Evolutionary conservation across 768 basidiomycete species (phyloP).

Genomic region (Brasilioporus rufonigricans): DNA sequence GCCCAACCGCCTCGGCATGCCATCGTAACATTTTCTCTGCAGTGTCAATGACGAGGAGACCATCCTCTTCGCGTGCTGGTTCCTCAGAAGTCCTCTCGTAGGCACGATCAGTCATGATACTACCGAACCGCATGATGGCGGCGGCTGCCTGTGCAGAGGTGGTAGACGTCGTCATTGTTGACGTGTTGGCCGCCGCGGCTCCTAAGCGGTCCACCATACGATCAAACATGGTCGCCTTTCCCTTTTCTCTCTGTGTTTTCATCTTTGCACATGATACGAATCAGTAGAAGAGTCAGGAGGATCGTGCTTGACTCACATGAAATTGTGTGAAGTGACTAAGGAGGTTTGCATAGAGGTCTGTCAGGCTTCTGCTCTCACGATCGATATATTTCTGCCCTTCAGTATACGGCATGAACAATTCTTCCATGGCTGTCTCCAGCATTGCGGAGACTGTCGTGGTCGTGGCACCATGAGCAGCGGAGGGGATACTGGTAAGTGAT

Average conservation of each 20-base stretch:
- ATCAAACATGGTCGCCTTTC: constrained; percentile 81
- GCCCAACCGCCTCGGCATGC: constrained; percentile 96
- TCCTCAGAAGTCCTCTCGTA: constrained; percentile 63
- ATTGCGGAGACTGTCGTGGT: constrained; percentile 64
- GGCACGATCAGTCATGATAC: constrained; percentile 56
- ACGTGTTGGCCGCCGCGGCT: constrained; percentile 66
- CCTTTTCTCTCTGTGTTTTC: constrained; percentile 53
- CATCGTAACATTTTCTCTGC: constrained; percentile 93
- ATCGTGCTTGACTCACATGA: constrained; percentile 55
- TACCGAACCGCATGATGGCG: constrained; percentile 85
- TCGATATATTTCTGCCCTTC: constrained; percentile 93
- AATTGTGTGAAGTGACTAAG: constrained; percentile 79
- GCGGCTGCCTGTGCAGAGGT: constrained; percentile 85
- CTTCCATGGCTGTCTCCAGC: constrained; percentile 96
- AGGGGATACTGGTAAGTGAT: constrained; percentile 43
- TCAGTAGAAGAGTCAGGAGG: constrained; percentile 4
- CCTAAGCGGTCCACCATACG: constrained; percentile 86
- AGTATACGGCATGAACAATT: constrained; percentile 90
- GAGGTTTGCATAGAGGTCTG: constrained; percentile 71
- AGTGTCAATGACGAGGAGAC: constrained; percentile 65
- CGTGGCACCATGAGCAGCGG: constrained; percentile 42
- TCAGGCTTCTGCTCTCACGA: constrained; percentile 81
- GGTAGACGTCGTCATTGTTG: constrained; percentile 55
- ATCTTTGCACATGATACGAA: constrained; percentile 35
- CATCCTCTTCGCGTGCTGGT: constrained; percentile 76